Evolutionary conservation across 805 yeast species (phyloP), one percentile per base, ranked within the genome.

Genomic region (Candida anglica): DNA sequence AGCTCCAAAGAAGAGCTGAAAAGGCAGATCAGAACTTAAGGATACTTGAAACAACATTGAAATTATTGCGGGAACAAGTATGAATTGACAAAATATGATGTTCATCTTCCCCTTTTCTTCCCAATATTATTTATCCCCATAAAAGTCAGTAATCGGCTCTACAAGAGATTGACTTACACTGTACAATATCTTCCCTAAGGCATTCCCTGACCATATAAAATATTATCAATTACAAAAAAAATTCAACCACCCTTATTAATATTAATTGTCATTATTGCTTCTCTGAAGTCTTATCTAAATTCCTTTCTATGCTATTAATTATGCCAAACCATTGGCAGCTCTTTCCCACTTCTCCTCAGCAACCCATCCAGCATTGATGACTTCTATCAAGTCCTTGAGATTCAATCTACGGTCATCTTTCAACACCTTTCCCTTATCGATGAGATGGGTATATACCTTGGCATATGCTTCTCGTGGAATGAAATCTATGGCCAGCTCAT

Each of bases 311-410:
- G n/a, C n/a, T n/a, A 7, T n/a, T 25, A 19, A 3, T 33, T 40
- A 60, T 4, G 68, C 51, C 32, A 64, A 43, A 2, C 71, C 71
- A 20, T 47, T 50, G 4, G 69, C 69, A 3, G 73, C 73, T 23
- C 69, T 60, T 38, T 75, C 81, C 91, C 93, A 89, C 44, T 77
- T 75, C 32, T 81, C 86, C 15, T 77, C 77, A 39, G 78, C 80
- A 11, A 73, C 70, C 98, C 98, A 89, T 14, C 96, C 96, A 3
- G 83, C 75, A 47, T 86, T 79, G 27, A 89, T 72, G 16, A 89
- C 74, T 43, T 73, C 72, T 33, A 87, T 53, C 27, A 84, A 77
- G 53, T 87, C 95, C 38, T 66, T 68, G 47, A 91, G 70, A 55
- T 85, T 86, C 59, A 91, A 66, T 11, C 88, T 85, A 37, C 53